Conservation (phyloP, 2,329 filamentous ascomycete genomes). For the Apiospora saccharicola region DNA sequence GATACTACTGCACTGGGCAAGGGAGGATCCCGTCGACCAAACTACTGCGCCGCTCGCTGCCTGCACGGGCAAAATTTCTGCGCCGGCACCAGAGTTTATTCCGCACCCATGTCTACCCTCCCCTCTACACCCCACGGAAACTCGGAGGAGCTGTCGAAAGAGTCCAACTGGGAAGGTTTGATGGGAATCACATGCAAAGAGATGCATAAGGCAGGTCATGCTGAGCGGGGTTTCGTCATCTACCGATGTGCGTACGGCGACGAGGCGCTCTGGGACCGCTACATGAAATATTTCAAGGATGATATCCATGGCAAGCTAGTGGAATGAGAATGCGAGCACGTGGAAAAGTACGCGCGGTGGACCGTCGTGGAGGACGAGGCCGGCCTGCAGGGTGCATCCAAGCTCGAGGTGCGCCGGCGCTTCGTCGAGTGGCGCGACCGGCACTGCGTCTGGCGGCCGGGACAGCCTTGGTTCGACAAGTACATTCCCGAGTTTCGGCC, state of each 20-base stretch:
- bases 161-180: no score
- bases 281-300: neutral
- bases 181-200: no score
- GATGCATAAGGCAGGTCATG: no score
- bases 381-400: neutral
- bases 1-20: slow-evolving; percentile 10
- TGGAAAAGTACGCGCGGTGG: neutral
- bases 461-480: neutral
- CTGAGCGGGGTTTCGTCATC: neutral
- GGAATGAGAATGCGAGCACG: neutral
- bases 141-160: no score
- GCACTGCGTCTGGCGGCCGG: neutral
- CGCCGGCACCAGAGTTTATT: neutral
- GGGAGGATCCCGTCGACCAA: neutral
- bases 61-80: neutral
- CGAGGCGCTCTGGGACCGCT: slow-evolving; percentile 7
- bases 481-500: no score
- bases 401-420: neutral
- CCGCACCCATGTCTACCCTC: neutral
- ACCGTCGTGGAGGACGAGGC: neutral
- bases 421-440: neutral
- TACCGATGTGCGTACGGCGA: slow-evolving; percentile 19
- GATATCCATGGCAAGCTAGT: neutral
- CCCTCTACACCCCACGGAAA: no score
- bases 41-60: neutral